phyloP scores from a whole-genome alignment of 164 flowering plant species.

The Liriodendron chinense region DNA sequence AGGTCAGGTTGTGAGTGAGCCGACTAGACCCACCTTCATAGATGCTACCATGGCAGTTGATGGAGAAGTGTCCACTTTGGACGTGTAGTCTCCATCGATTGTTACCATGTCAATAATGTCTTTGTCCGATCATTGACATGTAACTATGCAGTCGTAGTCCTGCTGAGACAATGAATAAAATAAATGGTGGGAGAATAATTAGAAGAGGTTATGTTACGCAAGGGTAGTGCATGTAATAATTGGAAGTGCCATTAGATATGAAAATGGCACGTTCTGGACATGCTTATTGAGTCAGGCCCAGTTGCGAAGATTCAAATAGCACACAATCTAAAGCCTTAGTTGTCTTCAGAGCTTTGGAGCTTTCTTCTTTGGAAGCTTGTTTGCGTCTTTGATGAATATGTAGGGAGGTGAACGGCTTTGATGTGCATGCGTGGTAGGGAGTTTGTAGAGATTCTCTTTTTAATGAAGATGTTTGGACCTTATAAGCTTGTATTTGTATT shows the following conservation, averaged over 20 bases:
- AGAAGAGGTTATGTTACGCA: background rate
- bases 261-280: background rate
- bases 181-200: background rate
- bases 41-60: slow-evolving; percentile 15
- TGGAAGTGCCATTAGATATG: background rate
- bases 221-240: background rate
- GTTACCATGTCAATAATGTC: slow-evolving; percentile 17
- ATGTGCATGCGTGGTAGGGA: too few relatives aligned
- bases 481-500: too few relatives aligned
- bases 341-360: too few relatives aligned
- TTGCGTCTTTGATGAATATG: too few relatives aligned
- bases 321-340: too few relatives aligned
- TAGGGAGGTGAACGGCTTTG: too few relatives aligned
- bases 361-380: too few relatives aligned
- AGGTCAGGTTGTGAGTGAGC: slow-evolving; percentile 6
- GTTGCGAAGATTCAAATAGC: too few relatives aligned
- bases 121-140: background rate
- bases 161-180: background rate
- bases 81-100: slow-evolving; percentile 19
- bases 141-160: background rate
- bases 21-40: slow-evolving; percentile 25
- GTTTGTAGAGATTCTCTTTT: too few relatives aligned
- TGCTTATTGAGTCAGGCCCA: background rate
- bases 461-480: too few relatives aligned
- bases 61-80: slow-evolving; percentile 15